Percentiles rank a stretch among this genome's conserved stretches.
Evolutionary conservation across 208 protist species (phyloP).

Genomic region (Crithidia thermophila): DNA sequence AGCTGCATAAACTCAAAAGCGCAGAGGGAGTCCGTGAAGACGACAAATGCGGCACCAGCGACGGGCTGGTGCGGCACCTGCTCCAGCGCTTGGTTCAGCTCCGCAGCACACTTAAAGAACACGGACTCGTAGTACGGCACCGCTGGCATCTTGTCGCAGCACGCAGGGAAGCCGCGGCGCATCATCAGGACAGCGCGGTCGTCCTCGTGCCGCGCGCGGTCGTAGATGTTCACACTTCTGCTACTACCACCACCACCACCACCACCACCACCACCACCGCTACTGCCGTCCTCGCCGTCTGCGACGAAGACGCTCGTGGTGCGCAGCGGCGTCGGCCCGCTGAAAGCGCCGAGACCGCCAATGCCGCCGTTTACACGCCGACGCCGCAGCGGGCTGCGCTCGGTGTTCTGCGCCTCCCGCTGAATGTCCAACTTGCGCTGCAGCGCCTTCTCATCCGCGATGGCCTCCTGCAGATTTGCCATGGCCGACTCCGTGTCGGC

Average conservation of each 20-base stretch:
- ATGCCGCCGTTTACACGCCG: background rate
- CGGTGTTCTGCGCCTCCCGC: background rate
- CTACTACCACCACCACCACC: background rate
- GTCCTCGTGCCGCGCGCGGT: background rate
- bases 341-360: too few relatives aligned
- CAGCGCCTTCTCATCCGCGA: constrained; percentile 72
- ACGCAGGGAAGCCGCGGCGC: constrained; percentile 34
- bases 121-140: constrained; percentile 51
- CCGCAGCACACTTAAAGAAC: constrained; percentile 36
- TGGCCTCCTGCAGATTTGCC: constrained; percentile 65
- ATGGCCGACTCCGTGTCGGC: constrained; percentile 61
- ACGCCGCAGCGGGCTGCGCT: constrained; percentile 1
- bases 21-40: constrained; percentile 64
- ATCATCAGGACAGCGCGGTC: constrained; percentile 30
- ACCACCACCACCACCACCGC: background rate
- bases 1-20: constrained; percentile 82
- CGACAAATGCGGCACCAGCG: constrained; percentile 62
- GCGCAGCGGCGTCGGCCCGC: constrained; percentile 1
- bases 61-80: constrained; percentile 38
- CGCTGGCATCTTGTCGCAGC: constrained; percentile 51
- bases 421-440: constrained; percentile 20
- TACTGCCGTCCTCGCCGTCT: background rate
- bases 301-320: constrained; percentile 13
- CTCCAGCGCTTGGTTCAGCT: constrained; percentile 57
- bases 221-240: background rate